Conservation (phyloP, 305 asterid genomes). For the Striga hermonthica region DNA sequence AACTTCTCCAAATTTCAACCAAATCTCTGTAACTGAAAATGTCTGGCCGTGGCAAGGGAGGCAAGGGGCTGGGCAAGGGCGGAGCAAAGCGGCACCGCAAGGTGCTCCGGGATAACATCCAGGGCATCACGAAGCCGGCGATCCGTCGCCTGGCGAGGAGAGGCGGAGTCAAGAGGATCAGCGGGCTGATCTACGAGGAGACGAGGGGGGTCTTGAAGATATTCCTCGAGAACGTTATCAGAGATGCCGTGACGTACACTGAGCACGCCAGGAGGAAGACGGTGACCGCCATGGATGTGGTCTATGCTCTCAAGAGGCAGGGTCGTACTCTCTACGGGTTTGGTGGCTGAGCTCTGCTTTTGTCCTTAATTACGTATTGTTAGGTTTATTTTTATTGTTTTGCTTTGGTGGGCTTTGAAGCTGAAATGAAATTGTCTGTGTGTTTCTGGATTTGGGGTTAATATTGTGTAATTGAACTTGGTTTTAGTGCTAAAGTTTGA, state of each 20-base stretch:
- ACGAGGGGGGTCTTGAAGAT: slow-evolving; percentile 7
- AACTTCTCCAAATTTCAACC: too few relatives aligned
- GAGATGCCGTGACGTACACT: slow-evolving; percentile 12
- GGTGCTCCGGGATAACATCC: slow-evolving; percentile 52
- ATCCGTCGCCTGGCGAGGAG: slow-evolving; percentile 17
- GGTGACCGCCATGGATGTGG: slow-evolving; percentile 14
- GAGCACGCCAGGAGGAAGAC: slow-evolving; percentile 10
- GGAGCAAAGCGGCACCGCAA: slow-evolving; percentile 53
- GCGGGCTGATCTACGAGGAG: slow-evolving; percentile 10
- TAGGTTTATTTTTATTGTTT: too few relatives aligned
- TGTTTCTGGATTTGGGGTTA: too few relatives aligned
- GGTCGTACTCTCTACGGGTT: slow-evolving; percentile 5
- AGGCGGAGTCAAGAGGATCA: slow-evolving; percentile 11
- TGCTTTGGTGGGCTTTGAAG: too few relatives aligned
- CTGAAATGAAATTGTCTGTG: too few relatives aligned
- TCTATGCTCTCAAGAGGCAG: slow-evolving; percentile 6
- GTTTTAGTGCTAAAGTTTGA: too few relatives aligned
- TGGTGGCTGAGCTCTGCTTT: not conserved
- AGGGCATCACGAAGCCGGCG: slow-evolving; percentile 33
- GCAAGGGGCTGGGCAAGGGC: slow-evolving; percentile 50
- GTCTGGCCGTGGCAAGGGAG: slow-evolving; percentile 52
- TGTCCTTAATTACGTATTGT: not conserved
- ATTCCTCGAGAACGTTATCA: slow-evolving; percentile 9
- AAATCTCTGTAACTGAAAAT: not conserved
- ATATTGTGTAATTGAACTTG: too few relatives aligned